Evolutionary conservation across 2,329 filamentous ascomycete species (phyloP).

Genomic region (Talaromyces atroroseus): DNA sequence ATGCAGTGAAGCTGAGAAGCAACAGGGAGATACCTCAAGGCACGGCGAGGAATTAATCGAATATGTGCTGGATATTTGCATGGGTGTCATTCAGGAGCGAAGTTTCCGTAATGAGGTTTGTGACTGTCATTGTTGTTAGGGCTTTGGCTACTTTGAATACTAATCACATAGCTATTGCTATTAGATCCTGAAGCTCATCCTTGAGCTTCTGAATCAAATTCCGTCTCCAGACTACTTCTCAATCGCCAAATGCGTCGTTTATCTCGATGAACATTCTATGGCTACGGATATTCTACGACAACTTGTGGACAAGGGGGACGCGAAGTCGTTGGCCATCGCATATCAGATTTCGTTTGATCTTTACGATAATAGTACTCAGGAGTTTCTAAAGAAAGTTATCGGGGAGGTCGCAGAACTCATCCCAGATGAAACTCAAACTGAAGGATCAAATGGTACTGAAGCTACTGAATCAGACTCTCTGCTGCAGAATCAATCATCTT

Average conservation of each 20-base stretch:
- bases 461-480: slow-evolving; percentile 56
- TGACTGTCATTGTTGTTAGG: neutral
- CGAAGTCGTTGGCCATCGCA: slow-evolving; percentile 73
- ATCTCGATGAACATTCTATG: slow-evolving; percentile 85
- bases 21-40: slow-evolving; percentile 49
- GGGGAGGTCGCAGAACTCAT: slow-evolving; percentile 66
- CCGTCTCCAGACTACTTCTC: slow-evolving; percentile 94
- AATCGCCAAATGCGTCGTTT: slow-evolving; percentile 95
- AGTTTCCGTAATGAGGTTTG: slow-evolving; percentile 66
- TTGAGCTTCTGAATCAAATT: slow-evolving; percentile 92
- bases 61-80: slow-evolving; percentile 90
- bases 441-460: slow-evolving; percentile 49
- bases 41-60: slow-evolving; percentile 92
- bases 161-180: neutral
- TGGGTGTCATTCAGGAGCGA: slow-evolving; percentile 95
- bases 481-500: slow-evolving; percentile 45
- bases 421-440: slow-evolving; percentile 46
- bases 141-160: neutral
- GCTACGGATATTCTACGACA: slow-evolving; percentile 79
- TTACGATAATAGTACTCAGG: slow-evolving; percentile 97
- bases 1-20: slow-evolving; percentile 79
- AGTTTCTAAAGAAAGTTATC: slow-evolving; percentile 71
- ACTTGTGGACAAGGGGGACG: slow-evolving; percentile 73
- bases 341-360: slow-evolving; percentile 98
- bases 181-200: slow-evolving; percentile 79